phyloP scores from a whole-genome alignment of 2,329 filamentous ascomycete genomes.

The Neurospora crassa region DNA sequence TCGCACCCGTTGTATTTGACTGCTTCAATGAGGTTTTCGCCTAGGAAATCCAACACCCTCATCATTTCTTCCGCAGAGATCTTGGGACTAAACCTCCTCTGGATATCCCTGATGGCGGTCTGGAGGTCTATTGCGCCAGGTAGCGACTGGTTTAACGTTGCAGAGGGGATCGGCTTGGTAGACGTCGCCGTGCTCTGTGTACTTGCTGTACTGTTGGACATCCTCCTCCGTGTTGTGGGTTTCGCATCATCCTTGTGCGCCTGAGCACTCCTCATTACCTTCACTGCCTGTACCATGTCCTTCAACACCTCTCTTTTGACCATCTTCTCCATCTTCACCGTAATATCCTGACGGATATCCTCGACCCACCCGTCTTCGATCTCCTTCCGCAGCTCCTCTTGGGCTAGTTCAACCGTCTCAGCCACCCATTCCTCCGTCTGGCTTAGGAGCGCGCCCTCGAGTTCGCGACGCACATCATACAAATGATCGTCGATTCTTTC shows the following conservation, averaged over 20 bases:
- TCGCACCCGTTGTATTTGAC: background rate
- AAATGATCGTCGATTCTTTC: background rate
- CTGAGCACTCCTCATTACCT: background rate
- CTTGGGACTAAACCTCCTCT: background rate
- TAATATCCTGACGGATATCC: background rate
- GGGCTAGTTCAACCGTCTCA: background rate
- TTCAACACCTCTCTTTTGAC: background rate
- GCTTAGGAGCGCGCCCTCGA: background rate
- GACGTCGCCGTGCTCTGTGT: background rate
- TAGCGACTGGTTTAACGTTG: background rate
- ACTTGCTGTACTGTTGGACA: background rate
- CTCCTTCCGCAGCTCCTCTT: background rate
- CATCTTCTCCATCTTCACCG: background rate
- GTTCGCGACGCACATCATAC: background rate
- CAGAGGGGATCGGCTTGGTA: background rate
- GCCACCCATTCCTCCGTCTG: background rate
- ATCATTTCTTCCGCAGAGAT: background rate
- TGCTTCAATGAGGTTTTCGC: rapidly evolving
- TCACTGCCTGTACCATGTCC: background rate
- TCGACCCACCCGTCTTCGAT: background rate
- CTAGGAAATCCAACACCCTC: background rate
- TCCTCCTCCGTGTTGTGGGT: background rate
- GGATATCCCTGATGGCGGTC: background rate
- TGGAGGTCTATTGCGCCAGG: background rate
- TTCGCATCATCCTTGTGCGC: background rate